Conservation (phyloP, 2,329 filamentous ascomycete species). For the Pyrenophora seminiperda region DNA sequence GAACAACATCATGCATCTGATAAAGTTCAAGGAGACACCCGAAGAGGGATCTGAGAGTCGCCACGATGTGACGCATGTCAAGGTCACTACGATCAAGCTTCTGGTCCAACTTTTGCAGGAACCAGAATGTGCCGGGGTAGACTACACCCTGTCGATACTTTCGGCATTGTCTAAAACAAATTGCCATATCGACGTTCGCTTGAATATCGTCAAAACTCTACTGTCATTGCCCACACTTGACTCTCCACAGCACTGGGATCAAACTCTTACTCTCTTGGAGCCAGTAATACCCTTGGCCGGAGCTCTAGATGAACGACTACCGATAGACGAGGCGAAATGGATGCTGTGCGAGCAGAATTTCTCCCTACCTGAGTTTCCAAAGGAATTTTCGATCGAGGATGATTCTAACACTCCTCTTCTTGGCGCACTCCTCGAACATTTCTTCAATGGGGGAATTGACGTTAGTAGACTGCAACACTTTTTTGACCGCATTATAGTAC, state of each 20-base stretch:
- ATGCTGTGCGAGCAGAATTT: slow-evolving; percentile 21
- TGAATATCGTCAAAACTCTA: slow-evolving; percentile 43
- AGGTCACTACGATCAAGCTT: slow-evolving; percentile 52
- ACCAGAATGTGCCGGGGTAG: slow-evolving; percentile 41
- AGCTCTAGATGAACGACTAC: slow-evolving; percentile 44
- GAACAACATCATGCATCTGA: slow-evolving; percentile 33
- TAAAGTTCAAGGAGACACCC: slow-evolving; percentile 24
- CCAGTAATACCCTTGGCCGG: slow-evolving; percentile 40
- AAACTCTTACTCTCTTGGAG: slow-evolving; percentile 34
- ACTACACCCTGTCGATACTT: slow-evolving; percentile 39
- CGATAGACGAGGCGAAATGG: slow-evolving; percentile 43
- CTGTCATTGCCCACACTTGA: slow-evolving; percentile 31
- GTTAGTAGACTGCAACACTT: slow-evolving; percentile 8
- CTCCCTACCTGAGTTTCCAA: slow-evolving; percentile 13
- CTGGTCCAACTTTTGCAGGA: slow-evolving; percentile 48
- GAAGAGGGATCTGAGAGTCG: neutral
- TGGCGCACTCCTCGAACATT: slow-evolving; percentile 1
- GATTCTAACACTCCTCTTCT: slow-evolving; percentile 20
- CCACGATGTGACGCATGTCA: slow-evolving; percentile 32
- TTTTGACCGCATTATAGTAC: slow-evolving; percentile 29
- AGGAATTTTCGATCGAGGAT: neutral
- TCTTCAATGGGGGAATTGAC: neutral
- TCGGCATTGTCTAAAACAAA: slow-evolving; percentile 33
- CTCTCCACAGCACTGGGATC: slow-evolving; percentile 6
- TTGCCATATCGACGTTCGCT: slow-evolving; percentile 48